A percentile compares a stretch with the other conserved stretches of the same genome.
phyloP scores from a whole-genome alignment of 345 rosid species.

The Camelina hispida region DNA sequence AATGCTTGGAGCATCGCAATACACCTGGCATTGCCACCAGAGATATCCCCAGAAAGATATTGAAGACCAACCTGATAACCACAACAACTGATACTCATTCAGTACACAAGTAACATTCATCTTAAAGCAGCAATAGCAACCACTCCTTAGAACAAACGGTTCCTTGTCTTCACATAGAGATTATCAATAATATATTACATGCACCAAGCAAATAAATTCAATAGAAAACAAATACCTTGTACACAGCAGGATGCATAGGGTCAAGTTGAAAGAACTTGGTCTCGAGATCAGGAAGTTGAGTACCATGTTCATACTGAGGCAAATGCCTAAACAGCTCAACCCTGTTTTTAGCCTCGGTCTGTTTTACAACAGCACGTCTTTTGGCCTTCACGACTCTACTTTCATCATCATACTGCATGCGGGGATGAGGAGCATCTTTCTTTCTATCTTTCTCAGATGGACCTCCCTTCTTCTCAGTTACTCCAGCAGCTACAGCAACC shows the following conservation, averaged over 20 bases:
- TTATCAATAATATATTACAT: background rate
- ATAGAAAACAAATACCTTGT: constrained; percentile 59
- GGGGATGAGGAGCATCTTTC: constrained; percentile 95
- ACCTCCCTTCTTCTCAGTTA: constrained; percentile 77
- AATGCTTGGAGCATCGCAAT: constrained; percentile 98
- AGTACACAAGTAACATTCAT: constrained; percentile 8
- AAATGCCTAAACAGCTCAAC: constrained; percentile 97
- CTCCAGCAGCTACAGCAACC: constrained; percentile 48
- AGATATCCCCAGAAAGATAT: constrained; percentile 79
- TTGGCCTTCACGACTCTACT: constrained; percentile 94
- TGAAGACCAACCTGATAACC: constrained; percentile 82
- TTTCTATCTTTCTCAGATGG: constrained; percentile 81
- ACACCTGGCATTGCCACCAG: constrained; percentile 96
- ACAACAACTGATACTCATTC: constrained; percentile 36
- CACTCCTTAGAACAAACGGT: constrained; percentile 11
- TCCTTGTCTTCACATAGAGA: background rate
- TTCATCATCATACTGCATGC: constrained; percentile 90
- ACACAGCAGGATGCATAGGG: constrained; percentile 92
- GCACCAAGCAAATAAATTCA: constrained; percentile 1
- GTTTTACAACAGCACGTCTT: constrained; percentile 85
- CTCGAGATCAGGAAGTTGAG: constrained; percentile 87
- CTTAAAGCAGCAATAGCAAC: background rate
- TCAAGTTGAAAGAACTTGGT: constrained; percentile 83
- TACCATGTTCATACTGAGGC: constrained; percentile 95
- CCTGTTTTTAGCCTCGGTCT: constrained; percentile 83